phyloP scores from a whole-genome alignment of 371 early-diverging fungal genomes.

The Circinella minor region DNA sequence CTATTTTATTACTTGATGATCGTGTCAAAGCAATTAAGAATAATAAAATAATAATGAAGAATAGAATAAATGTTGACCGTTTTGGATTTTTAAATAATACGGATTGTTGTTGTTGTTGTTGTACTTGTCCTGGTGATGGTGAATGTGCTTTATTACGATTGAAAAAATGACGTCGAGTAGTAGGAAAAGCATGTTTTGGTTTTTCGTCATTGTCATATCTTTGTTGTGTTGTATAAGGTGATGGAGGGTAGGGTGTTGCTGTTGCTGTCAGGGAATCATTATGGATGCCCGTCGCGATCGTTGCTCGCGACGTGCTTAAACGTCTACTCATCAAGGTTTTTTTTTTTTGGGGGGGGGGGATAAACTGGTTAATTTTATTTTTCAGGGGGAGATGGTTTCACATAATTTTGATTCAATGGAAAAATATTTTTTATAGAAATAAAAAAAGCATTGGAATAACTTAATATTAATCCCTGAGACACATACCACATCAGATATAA shows the following conservation, averaged over 20 bases:
- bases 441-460: no score
- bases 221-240: background rate
- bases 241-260: background rate
- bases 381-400: background rate
- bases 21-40: constrained; percentile 6
- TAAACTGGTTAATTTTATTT: background rate
- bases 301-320: constrained; percentile 15
- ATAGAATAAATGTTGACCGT: background rate
- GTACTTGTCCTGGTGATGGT: background rate
- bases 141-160: background rate
- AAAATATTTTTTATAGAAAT: no score
- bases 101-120: background rate
- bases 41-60: background rate
- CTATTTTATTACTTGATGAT: background rate
- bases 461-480: no score
- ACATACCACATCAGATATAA: no score
- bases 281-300: constrained; percentile 6
- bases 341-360: constrained; percentile 15
- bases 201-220: background rate
- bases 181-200: background rate
- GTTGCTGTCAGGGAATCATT: background rate
- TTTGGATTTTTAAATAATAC: background rate
- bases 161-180: constrained; percentile 9
- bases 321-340: constrained; percentile 14
- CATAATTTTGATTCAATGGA: no score